phyloP scores from a whole-genome alignment of 306 rosid species.

The Cucurbita maxima region DNA sequence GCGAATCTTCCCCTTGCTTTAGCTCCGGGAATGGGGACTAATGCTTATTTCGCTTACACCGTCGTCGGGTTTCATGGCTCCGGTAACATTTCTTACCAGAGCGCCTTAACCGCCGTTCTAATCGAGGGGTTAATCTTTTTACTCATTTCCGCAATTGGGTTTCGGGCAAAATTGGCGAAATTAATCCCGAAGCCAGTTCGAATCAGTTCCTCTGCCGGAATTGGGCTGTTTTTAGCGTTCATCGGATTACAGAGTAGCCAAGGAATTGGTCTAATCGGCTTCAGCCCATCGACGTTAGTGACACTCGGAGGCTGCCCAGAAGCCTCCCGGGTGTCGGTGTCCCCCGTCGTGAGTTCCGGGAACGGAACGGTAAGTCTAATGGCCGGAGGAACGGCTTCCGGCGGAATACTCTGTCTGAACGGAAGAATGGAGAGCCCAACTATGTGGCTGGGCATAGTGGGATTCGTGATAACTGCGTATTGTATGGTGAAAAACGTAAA shows the following conservation, averaged over 20 bases:
- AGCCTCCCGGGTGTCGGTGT: slow-evolving; percentile 37
- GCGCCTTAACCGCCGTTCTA: slow-evolving; percentile 77
- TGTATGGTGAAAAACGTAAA: slow-evolving; percentile 60
- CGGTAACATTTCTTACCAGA: slow-evolving; percentile 57
- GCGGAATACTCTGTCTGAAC: slow-evolving; percentile 34
- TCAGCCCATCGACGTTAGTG: slow-evolving; percentile 52
- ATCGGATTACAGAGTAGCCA: slow-evolving; percentile 76
- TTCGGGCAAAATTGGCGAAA: slow-evolving; percentile 69
- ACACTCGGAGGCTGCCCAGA: slow-evolving; percentile 62
- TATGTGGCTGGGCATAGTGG: slow-evolving; percentile 75
- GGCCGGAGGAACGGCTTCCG: slow-evolving; percentile 46
- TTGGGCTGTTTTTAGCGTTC: slow-evolving; percentile 83
- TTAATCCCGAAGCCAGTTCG: slow-evolving; percentile 81
- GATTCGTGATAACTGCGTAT: slow-evolving; percentile 65
- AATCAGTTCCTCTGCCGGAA: slow-evolving; percentile 92
- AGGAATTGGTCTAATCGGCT: slow-evolving; percentile 75
- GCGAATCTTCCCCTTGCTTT: slow-evolving; percentile 86
- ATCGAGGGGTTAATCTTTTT: slow-evolving; percentile 63
- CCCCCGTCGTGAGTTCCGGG: slow-evolving; percentile 38
- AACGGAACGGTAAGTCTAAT: slow-evolving; percentile 55
- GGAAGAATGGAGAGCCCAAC: slow-evolving; percentile 88
- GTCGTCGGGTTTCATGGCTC: slow-evolving; percentile 98
- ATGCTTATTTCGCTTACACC: slow-evolving; percentile 94
- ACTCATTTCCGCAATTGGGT: slow-evolving; percentile 29
- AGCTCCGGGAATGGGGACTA: slow-evolving; percentile 96